Conservation (phyloP, 2,329 filamentous ascomycete genomes). For the Botrytis fragariae region DNA sequence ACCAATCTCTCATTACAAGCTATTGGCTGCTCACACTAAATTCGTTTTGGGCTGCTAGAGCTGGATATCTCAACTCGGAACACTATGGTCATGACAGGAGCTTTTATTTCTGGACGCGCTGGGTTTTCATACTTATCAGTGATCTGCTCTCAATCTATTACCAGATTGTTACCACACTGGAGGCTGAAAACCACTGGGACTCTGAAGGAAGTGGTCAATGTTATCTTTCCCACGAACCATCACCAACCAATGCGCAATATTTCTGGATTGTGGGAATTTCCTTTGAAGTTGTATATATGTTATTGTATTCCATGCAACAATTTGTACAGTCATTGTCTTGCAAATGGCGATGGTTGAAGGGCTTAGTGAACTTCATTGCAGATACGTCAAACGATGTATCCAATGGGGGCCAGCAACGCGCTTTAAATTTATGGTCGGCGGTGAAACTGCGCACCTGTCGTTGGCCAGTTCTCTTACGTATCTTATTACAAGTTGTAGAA, state of each 20-base stretch:
- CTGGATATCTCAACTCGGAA: slow-evolving; percentile 17
- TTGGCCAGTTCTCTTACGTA: neutral
- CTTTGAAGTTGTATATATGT: slow-evolving; percentile 18
- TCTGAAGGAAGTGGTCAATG: slow-evolving; percentile 20
- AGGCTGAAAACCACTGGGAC: slow-evolving; percentile 22
- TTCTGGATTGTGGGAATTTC: slow-evolving; percentile 23
- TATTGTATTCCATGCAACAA: slow-evolving; percentile 3
- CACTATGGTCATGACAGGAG: slow-evolving; percentile 13
- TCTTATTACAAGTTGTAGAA: neutral
- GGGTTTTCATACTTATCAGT: slow-evolving; percentile 11
- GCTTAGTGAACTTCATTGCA: neutral
- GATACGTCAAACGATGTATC: neutral
- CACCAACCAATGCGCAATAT: slow-evolving; percentile 12
- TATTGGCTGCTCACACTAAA: slow-evolving; percentile 26
- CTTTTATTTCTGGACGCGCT: slow-evolving; percentile 22
- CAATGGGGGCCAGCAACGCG: neutral
- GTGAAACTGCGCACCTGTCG: neutral
- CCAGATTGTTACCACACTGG: slow-evolving; percentile 9
- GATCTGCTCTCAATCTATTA: slow-evolving; percentile 19
- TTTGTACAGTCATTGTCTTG: neutral
- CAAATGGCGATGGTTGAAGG: neutral
- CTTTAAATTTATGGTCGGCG: neutral
- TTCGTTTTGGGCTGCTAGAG: slow-evolving; percentile 23
- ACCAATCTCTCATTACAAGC: slow-evolving; percentile 21
- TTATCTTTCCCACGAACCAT: slow-evolving; percentile 22